Conservation (phyloP, 1,139 yeast species). For the Saccharomyces pastorianus region DNA sequence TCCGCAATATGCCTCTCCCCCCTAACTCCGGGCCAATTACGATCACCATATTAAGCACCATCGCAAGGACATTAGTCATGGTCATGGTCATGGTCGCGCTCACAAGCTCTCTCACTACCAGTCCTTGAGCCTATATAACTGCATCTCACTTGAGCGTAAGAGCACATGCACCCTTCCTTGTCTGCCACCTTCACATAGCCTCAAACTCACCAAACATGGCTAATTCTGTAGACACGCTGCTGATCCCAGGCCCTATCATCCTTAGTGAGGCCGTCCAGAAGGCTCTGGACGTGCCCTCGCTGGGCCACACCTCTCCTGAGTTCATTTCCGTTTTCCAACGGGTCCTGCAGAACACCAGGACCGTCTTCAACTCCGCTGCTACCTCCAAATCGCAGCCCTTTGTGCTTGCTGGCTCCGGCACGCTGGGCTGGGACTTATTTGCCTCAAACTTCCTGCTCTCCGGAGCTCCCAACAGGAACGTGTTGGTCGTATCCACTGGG, state of each 20-base stretch:
- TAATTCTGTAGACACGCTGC: conserved; percentile 33
- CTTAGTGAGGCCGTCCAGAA: conserved; percentile 71
- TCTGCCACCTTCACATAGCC: neutral
- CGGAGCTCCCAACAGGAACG: conserved; percentile 37
- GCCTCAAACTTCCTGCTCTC: conserved; percentile 58
- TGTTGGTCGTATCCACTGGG: conserved; percentile 83
- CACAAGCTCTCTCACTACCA: neutral
- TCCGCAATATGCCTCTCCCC: neutral
- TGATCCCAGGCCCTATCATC: conserved; percentile 94
- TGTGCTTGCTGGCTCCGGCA: conserved; percentile 84
- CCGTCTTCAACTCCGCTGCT: conserved; percentile 41
- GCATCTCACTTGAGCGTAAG: neutral
- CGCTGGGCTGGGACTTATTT: conserved; percentile 90
- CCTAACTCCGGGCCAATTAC: neutral
- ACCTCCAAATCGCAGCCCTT: conserved; percentile 54
- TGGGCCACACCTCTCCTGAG: conserved; percentile 87
- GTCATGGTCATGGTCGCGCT: neutral
- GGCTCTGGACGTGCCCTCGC: conserved; percentile 80
- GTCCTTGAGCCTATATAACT: neutral
- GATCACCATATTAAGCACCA: neutral
- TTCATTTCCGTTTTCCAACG: conserved; percentile 68
- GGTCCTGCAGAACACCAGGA: conserved; percentile 59
- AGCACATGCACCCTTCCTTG: no score
- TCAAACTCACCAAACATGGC: neutral
- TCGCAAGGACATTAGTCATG: neutral